Evolutionary conservation across 2,329 filamentous ascomycete genomes (phyloP), one percentile per base, ranked within the genome.

Genomic region (Amphichorda felina): DNA sequence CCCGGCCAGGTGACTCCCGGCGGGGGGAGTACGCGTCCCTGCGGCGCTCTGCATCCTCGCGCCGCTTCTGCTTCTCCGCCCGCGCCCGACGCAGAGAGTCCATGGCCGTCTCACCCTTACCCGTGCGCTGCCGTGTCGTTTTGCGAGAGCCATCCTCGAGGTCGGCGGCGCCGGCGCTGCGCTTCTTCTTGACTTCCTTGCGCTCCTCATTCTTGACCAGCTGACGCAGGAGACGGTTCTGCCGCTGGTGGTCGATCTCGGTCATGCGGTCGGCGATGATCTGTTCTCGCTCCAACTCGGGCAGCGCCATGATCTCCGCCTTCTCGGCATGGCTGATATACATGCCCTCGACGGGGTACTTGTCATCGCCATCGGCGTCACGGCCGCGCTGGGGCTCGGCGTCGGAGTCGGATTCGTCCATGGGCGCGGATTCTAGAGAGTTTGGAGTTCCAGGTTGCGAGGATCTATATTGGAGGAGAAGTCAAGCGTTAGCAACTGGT

Each of bases 231-330:
- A 88, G 76, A 33, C 79, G 71, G 50, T 91, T 86, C 60, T 94
- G 89, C 40, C 82, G 75, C 47, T 83, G 79, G 35, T 79, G 78
- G 50, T 91, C 83, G 39, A 88, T 79, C 54, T 91, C 79, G 47
- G 85, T 77, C 25, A 82, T 80, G 44, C 91, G 85, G 46, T 94
- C 84, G 15, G 87, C 89, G 6, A 98, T 72, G 30, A 94, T 79
- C 53, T 86, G 77, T 57, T 98, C 91, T 42, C 89, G 82, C 52
- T 94, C 79, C 35, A 96, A 79, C 61, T 96, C 88, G 21, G 87
- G 80, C 72, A 95, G 77, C 38, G 69, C 73, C 71, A 91, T 79
- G 42, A 98, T 91, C 35, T 82, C 68, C 7, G 70, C 70, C 56
- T 84, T 88, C 51, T 91, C 84, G 27, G 75, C 69, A 30, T 76